Evolutionary conservation across 176 grass and related monocot genomes (phyloP).

Genomic region (Thalia dealbata): DNA sequence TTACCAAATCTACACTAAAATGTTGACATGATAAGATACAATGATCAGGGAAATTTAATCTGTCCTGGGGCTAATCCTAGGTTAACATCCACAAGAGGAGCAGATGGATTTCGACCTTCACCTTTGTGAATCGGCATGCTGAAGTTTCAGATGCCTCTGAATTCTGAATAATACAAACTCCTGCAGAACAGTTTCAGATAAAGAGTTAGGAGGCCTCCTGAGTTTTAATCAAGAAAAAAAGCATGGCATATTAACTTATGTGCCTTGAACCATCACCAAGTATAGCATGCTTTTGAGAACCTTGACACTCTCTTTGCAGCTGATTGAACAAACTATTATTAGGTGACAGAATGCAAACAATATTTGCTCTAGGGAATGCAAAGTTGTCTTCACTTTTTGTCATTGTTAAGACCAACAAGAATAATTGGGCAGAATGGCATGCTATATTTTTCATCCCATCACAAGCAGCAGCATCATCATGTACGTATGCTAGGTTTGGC

Average conservation of each 20-base stretch:
- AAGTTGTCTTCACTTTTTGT: too few species aligned
- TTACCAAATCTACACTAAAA: neutral
- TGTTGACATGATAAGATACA: neutral
- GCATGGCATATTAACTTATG: too few species aligned
- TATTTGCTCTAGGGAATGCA: neutral
- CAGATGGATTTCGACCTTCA: neutral
- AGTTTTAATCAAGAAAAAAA: neutral
- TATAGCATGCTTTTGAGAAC: too few species aligned
- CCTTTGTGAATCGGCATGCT: neutral
- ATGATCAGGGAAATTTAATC: conserved; percentile 1
- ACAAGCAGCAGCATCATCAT: neutral
- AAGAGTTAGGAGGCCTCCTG: neutral
- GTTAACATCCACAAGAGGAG: neutral
- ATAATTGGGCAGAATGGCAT: too few species aligned
- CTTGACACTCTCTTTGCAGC: too few species aligned
- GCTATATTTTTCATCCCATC: too few species aligned
- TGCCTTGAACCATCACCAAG: too few species aligned
- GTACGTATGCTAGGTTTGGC: neutral
- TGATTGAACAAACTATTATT: too few species aligned
- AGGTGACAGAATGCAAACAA: neutral
- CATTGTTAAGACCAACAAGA: too few species aligned
- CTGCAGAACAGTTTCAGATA: neutral
- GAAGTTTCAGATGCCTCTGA: neutral
- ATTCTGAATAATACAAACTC: neutral
- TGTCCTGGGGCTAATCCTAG: neutral